phyloP scores from a whole-genome alignment of 208 protist species.

The Giardia duodenalis region DNA sequence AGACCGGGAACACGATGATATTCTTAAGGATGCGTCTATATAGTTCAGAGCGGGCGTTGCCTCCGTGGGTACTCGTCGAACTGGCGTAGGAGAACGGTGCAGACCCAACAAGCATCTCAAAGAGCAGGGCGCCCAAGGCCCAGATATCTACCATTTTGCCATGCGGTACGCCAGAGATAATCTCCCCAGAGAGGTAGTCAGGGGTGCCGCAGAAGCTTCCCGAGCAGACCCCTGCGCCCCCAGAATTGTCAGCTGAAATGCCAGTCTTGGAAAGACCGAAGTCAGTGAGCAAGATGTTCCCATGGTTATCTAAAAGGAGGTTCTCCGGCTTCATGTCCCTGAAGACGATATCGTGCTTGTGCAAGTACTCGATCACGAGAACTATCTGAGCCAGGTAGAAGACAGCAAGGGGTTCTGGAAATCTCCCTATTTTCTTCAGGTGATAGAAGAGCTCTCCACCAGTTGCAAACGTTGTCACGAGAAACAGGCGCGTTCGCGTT shows the following conservation, averaged over 20 bases:
- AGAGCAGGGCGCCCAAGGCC: conserved; percentile 11
- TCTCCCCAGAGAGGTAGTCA: conserved; percentile 34
- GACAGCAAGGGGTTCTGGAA: conserved; percentile 29
- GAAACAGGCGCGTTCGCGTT: conserved; percentile 52
- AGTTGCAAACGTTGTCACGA: conserved; percentile 55
- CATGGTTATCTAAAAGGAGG: conserved; percentile 31
- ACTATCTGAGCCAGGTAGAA: conserved; percentile 55
- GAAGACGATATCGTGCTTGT: conserved; percentile 40
- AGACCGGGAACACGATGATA: conserved; percentile 9
- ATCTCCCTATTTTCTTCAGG: conserved; percentile 40
- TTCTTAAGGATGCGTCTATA: conserved; percentile 17
- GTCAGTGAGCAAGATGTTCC: conserved; percentile 38
- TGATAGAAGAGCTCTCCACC: conserved; percentile 55
- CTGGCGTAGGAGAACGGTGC: conserved; percentile 17
- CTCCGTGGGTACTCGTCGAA: background rate
- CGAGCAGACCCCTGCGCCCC: background rate
- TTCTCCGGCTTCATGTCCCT: conserved; percentile 44
- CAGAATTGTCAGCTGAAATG: background rate
- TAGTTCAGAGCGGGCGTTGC: background rate
- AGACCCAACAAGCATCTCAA: conserved; percentile 31
- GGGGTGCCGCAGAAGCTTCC: conserved; percentile 43
- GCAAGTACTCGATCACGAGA: conserved; percentile 52
- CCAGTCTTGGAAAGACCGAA: conserved; percentile 39
- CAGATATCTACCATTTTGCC: conserved; percentile 32
- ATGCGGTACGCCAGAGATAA: conserved; percentile 23